Evolutionary conservation across 495 filamentous ascomycete species (phyloP), one percentile per base, ranked within the genome.

Genomic region (Aspergillus panamensis): DNA sequence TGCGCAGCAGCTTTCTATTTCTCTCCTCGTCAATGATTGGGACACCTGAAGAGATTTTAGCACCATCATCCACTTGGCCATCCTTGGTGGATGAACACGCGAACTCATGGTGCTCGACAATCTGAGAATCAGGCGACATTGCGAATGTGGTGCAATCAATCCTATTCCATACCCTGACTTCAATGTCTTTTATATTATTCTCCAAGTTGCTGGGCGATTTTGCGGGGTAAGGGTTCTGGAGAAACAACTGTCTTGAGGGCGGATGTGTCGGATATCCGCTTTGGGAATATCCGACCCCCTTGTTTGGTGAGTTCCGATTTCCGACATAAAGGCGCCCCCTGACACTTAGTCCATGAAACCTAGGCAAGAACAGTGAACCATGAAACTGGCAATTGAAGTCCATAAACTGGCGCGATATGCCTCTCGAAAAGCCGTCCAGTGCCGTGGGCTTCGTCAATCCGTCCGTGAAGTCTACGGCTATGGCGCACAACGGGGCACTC

Each of bases 1-100:
- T 59, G 50, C 57, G 57, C 19, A 53, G 50, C 30, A 59, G 21
- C 57, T 42, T 59, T 20, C 43, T 39, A 42, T 59, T 59, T 3
- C 40, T 59, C 57, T 53, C 50, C 31, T 53, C 49, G 40, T 59
- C 57, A 44, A 59, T 12, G 31, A 42, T 25, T 8, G 17, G 21
- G 40, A 42, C n/a, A 9, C 17, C 49, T 17, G 50, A 8, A 29
- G 42, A 59, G 32, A 48, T 19, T 25, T 33, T 30, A 56, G 1
- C 16, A 6, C 40, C 53, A 39, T 37, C 17, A 8, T 44, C 29
- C 1, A 14, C 53, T 1, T 37, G 13, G 16, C 19, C 29, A 45
- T 42, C 12, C 52, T 54, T 37, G 39, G 7, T 53, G 13, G 25
- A 30, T 2, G 3, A 17, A 17, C 6, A 3, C 1, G 48, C 6